Evolutionary conservation across 306 rosid species (phyloP).

Genomic region (Adenanthera pavonina): DNA sequence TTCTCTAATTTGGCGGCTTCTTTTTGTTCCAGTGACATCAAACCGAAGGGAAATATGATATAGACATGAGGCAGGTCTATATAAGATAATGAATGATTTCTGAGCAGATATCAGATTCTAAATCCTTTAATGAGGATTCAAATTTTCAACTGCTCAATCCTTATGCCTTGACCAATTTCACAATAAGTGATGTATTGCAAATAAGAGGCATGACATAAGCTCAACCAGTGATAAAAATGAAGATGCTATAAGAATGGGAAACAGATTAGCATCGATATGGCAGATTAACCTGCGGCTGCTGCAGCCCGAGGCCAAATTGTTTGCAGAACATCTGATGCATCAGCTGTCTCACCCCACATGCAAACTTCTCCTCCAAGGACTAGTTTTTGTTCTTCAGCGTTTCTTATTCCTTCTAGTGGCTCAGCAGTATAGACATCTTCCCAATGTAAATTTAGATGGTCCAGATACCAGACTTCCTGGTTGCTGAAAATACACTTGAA

Average conservation of each 20-base stretch:
- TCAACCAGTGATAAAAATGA: neutral
- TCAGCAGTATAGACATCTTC: slow-evolving; percentile 71
- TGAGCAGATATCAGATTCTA: neutral
- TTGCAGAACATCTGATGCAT: slow-evolving; percentile 83
- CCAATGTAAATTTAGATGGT: slow-evolving; percentile 93
- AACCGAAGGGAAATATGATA: slow-evolving; percentile 27
- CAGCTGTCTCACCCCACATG: slow-evolving; percentile 93
- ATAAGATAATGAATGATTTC: neutral
- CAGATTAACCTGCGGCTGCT: slow-evolving; percentile 86
- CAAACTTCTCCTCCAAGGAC: slow-evolving; percentile 98
- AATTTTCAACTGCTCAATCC: too few relatives aligned
- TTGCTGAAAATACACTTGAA: slow-evolving; percentile 93
- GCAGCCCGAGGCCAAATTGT: slow-evolving; percentile 99
- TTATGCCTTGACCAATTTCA: too few relatives aligned
- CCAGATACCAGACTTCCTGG: slow-evolving; percentile 96
- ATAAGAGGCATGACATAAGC: neutral
- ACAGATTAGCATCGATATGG: slow-evolving; percentile 8
- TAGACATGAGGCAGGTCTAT: neutral
- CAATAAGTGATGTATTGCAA: too few relatives aligned
- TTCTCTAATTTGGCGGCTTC: slow-evolving; percentile 17
- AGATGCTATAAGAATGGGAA: neutral
- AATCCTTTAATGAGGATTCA: neutral
- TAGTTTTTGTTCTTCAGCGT: slow-evolving; percentile 67
- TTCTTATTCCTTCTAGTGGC: slow-evolving; percentile 74
- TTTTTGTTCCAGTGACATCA: slow-evolving; percentile 3